phyloP scores from a whole-genome alignment of 2,329 filamentous ascomycete genomes.

The Monosporascus sp. region DNA sequence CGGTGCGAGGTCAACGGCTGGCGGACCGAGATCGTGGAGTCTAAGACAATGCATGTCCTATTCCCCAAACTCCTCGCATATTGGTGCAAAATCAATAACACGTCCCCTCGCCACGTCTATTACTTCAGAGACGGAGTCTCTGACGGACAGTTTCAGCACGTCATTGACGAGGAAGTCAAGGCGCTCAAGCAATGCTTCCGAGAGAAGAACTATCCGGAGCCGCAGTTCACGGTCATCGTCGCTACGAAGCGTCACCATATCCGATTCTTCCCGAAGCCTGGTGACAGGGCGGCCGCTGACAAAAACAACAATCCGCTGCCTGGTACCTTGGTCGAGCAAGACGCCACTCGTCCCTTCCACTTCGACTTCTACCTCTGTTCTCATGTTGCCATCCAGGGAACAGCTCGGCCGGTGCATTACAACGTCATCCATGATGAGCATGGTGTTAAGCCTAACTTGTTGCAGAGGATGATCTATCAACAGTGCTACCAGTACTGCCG shows the following conservation, averaged over 20 bases:
- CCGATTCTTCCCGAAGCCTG: conserved; percentile 74
- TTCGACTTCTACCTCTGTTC: conserved; percentile 74
- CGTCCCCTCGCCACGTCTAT: conserved; percentile 69
- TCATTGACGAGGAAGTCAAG: conserved; percentile 71
- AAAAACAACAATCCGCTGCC: conserved; percentile 77
- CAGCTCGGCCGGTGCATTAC: conserved; percentile 87
- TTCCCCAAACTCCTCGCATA: conserved; percentile 57
- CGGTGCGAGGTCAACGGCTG: conserved; percentile 78
- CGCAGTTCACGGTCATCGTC: conserved; percentile 79
- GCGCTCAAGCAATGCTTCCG: conserved; percentile 61
- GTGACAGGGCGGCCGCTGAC: conserved; percentile 50
- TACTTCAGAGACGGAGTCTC: conserved; percentile 93
- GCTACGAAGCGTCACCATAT: conserved; percentile 93
- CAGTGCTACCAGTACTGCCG: conserved; percentile 92
- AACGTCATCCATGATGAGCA: conserved; percentile 83
- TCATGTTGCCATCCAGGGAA: conserved; percentile 81
- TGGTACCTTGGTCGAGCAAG: conserved; percentile 80
- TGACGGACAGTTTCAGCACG: conserved; percentile 76
- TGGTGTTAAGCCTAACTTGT: conserved; percentile 56
- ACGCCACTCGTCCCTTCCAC: conserved; percentile 86
- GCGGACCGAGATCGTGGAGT: conserved; percentile 72
- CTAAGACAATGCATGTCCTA: conserved; percentile 59
- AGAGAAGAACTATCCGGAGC: conserved; percentile 29
- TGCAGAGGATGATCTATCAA: conserved; percentile 89
- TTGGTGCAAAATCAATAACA: conserved; percentile 57